Percentiles rank a stretch among this genome's conserved stretches.
Conservation (phyloP, 495 filamentous ascomycete genomes). For the Alectoria sarmentosa region DNA sequence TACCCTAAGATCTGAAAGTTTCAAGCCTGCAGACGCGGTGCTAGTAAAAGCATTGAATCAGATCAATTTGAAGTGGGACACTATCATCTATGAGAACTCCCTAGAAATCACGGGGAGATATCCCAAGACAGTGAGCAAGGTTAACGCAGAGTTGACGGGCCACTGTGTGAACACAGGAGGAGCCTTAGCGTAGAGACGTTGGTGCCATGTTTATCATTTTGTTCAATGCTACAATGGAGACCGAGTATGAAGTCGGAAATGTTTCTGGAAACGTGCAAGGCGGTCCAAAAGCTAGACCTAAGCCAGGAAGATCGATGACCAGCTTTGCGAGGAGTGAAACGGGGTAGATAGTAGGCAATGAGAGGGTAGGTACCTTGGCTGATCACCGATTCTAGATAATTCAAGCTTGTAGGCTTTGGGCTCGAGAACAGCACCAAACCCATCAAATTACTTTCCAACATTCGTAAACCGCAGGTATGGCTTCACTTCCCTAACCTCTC, state of each 20-base stretch:
- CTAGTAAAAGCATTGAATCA: background rate
- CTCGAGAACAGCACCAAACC: background rate
- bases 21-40: background rate
- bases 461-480: conserved; percentile 38
- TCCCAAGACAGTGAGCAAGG: background rate
- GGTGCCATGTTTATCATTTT: background rate
- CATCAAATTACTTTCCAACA: conserved; percentile 22
- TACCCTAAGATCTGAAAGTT: background rate
- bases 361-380: background rate
- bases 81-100: background rate
- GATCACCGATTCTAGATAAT: background rate
- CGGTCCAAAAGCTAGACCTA: background rate
- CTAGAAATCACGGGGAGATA: background rate
- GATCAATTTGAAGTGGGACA: background rate
- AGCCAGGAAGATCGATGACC: background rate
- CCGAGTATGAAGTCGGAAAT: background rate
- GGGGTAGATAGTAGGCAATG: background rate
- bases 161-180: background rate
- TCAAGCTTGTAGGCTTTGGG: too few relatives aligned
- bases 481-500: conserved; percentile 57
- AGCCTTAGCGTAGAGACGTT: background rate
- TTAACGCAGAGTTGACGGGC: background rate
- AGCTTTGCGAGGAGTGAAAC: background rate
- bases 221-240: too few relatives aligned
- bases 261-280: background rate